Conservation (phyloP, 306 rosid species). For the Cucumis melo region DNA sequence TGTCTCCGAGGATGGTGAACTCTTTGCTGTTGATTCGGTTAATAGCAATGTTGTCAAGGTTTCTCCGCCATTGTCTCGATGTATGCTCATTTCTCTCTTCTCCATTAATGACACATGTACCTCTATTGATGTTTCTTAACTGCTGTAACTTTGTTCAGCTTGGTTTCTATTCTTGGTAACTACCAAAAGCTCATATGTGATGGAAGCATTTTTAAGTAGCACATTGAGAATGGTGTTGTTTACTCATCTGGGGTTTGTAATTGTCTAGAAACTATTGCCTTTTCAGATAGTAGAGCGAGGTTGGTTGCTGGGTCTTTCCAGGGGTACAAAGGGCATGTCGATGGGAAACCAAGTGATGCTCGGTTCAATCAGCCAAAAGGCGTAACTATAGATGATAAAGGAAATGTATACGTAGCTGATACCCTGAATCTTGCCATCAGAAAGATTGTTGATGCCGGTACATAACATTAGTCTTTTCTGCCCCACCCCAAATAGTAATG, state of each 20-base stretch:
- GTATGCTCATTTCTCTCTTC: conserved; percentile 28
- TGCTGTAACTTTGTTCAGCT: neutral
- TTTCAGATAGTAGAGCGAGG: conserved; percentile 91
- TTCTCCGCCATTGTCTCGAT: conserved; percentile 81
- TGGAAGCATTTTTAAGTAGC: neutral
- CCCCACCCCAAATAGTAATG: no score
- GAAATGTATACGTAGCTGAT: conserved; percentile 96
- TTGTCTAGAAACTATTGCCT: neutral
- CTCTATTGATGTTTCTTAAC: neutral
- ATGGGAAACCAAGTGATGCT: conserved; percentile 90
- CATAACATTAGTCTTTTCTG: conserved; percentile 13
- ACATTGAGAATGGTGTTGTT: neutral
- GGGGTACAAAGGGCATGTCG: conserved; percentile 81
- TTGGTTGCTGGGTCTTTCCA: conserved; percentile 98
- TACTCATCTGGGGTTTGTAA: conserved; percentile 1
- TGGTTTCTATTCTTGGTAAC: neutral
- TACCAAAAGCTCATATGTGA: neutral
- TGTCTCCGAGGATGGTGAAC: conserved; percentile 78
- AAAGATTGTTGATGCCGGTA: conserved; percentile 93
- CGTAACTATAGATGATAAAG: conserved; percentile 81
- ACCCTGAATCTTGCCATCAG: conserved; percentile 81
- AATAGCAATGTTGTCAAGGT: conserved; percentile 83
- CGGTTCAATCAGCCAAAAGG: conserved; percentile 96
- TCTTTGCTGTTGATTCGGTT: conserved; percentile 66
- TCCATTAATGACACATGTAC: neutral